Base-by-base conservation (phyloP, 306 rosid species). In the Cucurbita maxima region DNA sequence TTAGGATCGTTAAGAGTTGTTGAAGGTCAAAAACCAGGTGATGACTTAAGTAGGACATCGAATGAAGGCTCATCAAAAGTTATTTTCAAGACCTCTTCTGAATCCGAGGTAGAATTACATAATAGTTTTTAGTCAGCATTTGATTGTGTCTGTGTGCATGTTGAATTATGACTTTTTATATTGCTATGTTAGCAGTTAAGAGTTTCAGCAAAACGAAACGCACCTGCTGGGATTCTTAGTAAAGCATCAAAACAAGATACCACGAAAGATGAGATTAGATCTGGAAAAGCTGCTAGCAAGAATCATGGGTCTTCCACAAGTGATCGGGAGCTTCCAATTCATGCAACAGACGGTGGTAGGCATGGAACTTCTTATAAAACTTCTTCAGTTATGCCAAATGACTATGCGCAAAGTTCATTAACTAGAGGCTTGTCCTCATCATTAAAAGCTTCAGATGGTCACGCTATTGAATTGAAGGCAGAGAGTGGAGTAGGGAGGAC, bases 171-270 rank as follows among this genome's bases (percentile, higher is more conserved):
- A 66, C 53, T 78, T 30, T 76, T 67, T 74, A 76, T 20, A 37
- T 76, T 84, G 20, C 75, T 64, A 71, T 80, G n/a, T 75, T 84
- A 79, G 78, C 90, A 94, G 99, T 76, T 83, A 57, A 89, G 88
- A 80, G 74, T 78, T 74, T 80, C 88, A 64, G 80, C 84, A 43
- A 94, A 91, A 82, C 91, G 96, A 25, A 73, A 92, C 18, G 81
- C 44, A 74, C 75, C 92, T 73, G 78, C 86, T 75, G 89, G 85
- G 30, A 82, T 90, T n/a, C 83, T 88, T 61, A 72, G 81, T 36
- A 94, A 89, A 84, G 69, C 88, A 13, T 77, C 86, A 18, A 94
- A 91, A 80, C 99, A 89, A 82, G 97, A 94, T 79, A 70, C 79
- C 75, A 45, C 73, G 40, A 94, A 94, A 87, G 99, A 86, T 63